Evolutionary conservation across 1,139 yeast genomes (phyloP).

Genomic region (Taphrina flavorubra): DNA sequence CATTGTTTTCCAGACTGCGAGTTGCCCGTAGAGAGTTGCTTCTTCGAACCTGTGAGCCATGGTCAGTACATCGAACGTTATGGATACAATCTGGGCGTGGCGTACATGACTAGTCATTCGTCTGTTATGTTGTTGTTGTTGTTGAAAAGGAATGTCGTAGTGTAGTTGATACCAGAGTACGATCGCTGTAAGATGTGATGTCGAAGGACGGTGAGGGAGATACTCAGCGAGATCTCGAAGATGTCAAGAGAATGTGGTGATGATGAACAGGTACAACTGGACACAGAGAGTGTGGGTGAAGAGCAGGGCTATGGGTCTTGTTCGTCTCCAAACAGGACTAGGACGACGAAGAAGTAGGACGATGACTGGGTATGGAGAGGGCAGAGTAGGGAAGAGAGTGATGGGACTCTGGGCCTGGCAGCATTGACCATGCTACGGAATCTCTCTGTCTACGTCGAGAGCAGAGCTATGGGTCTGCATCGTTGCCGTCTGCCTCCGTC

Average conservation of each 20-base stretch:
- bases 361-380: background rate
- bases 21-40: slow-evolving; percentile 21
- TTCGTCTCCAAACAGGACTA: background rate
- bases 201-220: slow-evolving; percentile 11
- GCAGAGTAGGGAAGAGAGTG: background rate
- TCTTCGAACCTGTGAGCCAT: slow-evolving; percentile 23
- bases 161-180: background rate
- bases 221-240: background rate
- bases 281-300: slow-evolving; percentile 11
- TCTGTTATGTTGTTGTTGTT: background rate
- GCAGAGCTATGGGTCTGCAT: background rate
- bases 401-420: background rate
- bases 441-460: too few relatives aligned
- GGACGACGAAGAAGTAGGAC: background rate
- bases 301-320: slow-evolving; percentile 4
- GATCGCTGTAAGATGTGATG: slow-evolving; percentile 1
- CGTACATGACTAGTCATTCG: slow-evolving; percentile 25
- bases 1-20: slow-evolving; percentile 24
- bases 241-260: background rate
- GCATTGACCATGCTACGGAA: too few relatives aligned
- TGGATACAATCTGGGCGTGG: background rate
- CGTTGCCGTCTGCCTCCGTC: background rate
- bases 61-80: background rate
- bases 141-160: background rate
- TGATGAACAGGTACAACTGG: slow-evolving; percentile 9